These are phyloP conservation scores for Curvularia eragrostidis DNA, from an alignment of 2,329 filamentous ascomycete species.

Conservation along the genomic window DNA sequence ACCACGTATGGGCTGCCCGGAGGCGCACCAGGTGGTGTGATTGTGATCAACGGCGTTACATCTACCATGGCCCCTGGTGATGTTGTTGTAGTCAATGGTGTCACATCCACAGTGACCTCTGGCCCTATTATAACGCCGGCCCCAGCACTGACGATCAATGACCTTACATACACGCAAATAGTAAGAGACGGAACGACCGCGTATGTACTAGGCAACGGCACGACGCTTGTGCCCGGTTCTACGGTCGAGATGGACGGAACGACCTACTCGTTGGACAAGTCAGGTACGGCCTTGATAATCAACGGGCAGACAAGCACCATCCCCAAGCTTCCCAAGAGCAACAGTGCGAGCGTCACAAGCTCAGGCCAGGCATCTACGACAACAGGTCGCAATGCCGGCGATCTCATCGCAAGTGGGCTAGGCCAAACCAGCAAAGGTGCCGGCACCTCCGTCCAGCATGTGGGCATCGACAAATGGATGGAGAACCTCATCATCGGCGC, in stretches of 20 bases:
- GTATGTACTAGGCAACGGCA: constrained; percentile 26
- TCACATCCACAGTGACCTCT: constrained; percentile 31
- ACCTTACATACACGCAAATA: constrained; percentile 34
- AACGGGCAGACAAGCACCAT: constrained; percentile 44
- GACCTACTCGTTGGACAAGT: constrained; percentile 36
- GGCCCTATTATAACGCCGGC: constrained; percentile 24
- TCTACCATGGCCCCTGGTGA: constrained; percentile 32
- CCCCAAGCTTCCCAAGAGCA: constrained; percentile 32
- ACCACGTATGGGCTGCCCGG: constrained; percentile 38
- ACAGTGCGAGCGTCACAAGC: constrained; percentile 34
- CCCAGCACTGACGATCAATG: constrained; percentile 36
- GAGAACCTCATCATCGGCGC: constrained; percentile 36
- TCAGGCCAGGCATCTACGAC: constrained; percentile 14
- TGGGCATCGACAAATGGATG: constrained; percentile 34
- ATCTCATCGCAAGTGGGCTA: constrained; percentile 39
- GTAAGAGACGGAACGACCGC: constrained; percentile 36
- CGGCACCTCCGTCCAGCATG: constrained; percentile 9
- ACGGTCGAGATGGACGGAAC: constrained; percentile 37
- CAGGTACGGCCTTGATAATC: constrained; percentile 40
- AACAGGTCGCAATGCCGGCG: constrained; percentile 21
- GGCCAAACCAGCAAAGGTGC: constrained; percentile 28
- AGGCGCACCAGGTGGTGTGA: constrained; percentile 23
- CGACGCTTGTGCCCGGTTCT: constrained; percentile 34
- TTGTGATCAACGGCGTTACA: constrained; percentile 39
- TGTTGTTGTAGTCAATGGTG: constrained; percentile 39